Percentiles rank a stretch among this genome's conserved stretches.
Conservation (phyloP, 1,284 basidiomycete genomes). For the Ustilago esculenta region DNA sequence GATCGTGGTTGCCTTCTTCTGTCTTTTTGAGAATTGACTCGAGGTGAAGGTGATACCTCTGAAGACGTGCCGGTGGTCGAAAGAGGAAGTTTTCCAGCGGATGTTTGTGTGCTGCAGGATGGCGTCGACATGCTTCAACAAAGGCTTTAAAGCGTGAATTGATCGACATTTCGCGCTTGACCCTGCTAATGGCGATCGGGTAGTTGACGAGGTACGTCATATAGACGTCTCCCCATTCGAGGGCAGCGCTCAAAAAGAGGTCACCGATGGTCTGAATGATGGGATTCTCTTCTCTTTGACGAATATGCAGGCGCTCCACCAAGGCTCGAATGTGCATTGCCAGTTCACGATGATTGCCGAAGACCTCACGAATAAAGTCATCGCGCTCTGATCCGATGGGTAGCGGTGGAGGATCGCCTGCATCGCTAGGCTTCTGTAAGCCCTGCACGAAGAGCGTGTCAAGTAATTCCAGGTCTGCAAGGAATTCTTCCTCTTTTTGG, state of each 20-base stretch:
- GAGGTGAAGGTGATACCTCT: slow-evolving; percentile 86
- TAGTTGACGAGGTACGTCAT: slow-evolving; percentile 85
- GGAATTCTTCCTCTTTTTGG: slow-evolving; percentile 87
- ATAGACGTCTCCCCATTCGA: slow-evolving; percentile 87
- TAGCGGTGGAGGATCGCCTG: slow-evolving; percentile 58
- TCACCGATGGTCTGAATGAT: slow-evolving; percentile 88
- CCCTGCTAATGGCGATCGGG: slow-evolving; percentile 82
- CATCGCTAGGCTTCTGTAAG: slow-evolving; percentile 48
- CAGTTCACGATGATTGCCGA: slow-evolving; percentile 85
- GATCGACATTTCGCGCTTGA: slow-evolving; percentile 83
- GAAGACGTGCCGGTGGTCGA: slow-evolving; percentile 85
- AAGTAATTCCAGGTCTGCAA: slow-evolving; percentile 85
- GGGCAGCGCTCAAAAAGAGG: slow-evolving; percentile 85
- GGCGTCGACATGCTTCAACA: slow-evolving; percentile 80
- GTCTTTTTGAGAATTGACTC: slow-evolving; percentile 77
- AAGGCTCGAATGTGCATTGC: slow-evolving; percentile 82
- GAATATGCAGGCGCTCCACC: slow-evolving; percentile 83
- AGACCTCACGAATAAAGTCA: slow-evolving; percentile 84
- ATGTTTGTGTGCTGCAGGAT: slow-evolving; percentile 78
- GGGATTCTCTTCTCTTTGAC: slow-evolving; percentile 86
- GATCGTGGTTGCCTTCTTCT: slow-evolving; percentile 52
- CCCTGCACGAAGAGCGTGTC: slow-evolving; percentile 69
- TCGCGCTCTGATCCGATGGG: slow-evolving; percentile 71
- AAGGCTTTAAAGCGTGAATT: slow-evolving; percentile 86
- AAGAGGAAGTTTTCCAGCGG: slow-evolving; percentile 88